Percentiles rank a stretch among this genome's conserved stretches.
Evolutionary conservation across 2,329 filamentous ascomycete genomes (phyloP).

Genomic region (Trichoderma polysporum): DNA sequence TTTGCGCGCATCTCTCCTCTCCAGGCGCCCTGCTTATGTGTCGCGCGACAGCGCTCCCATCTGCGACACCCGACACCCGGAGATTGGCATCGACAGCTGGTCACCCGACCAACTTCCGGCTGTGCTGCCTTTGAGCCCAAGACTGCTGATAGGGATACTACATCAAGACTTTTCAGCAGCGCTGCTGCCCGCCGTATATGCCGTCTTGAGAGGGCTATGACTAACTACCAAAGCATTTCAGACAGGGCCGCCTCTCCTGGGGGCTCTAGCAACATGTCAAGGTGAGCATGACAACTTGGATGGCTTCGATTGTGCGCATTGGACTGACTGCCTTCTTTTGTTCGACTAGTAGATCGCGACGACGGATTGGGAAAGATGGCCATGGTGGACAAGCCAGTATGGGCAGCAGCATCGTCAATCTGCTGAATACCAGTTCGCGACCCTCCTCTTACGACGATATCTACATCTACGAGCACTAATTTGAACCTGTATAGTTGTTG

Average conservation of each 20-base stretch:
- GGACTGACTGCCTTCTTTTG: slow-evolving; percentile 17
- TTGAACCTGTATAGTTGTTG: slow-evolving; percentile 64
- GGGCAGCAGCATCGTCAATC: slow-evolving; percentile 88
- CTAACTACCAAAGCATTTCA: slow-evolving; percentile 54
- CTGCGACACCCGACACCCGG: not conserved
- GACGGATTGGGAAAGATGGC: slow-evolving; percentile 67
- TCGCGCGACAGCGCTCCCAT: slow-evolving; percentile 1
- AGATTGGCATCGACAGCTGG: slow-evolving; percentile 4
- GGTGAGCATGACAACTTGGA: slow-evolving; percentile 34
- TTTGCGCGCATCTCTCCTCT: not conserved
- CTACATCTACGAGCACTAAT: slow-evolving; percentile 20
- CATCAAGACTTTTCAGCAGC: not conserved
- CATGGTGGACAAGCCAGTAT: slow-evolving; percentile 79
- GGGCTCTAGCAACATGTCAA: slow-evolving; percentile 49
- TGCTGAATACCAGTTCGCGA: slow-evolving; percentile 86
- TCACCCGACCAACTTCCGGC: slow-evolving; percentile 13
- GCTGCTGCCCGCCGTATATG: not conserved
- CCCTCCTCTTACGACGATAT: not conserved
- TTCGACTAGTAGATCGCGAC: slow-evolving; percentile 47
- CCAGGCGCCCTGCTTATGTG: not conserved
- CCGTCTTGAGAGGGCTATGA: slow-evolving; percentile 44
- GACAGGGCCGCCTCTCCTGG: slow-evolving; percentile 46
- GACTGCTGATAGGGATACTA: not conserved
- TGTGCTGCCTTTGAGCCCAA: not conserved
- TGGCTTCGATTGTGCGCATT: not conserved